Conservation (phyloP, 495 filamentous ascomycete species). For the Neohortaea acidophila region DNA sequence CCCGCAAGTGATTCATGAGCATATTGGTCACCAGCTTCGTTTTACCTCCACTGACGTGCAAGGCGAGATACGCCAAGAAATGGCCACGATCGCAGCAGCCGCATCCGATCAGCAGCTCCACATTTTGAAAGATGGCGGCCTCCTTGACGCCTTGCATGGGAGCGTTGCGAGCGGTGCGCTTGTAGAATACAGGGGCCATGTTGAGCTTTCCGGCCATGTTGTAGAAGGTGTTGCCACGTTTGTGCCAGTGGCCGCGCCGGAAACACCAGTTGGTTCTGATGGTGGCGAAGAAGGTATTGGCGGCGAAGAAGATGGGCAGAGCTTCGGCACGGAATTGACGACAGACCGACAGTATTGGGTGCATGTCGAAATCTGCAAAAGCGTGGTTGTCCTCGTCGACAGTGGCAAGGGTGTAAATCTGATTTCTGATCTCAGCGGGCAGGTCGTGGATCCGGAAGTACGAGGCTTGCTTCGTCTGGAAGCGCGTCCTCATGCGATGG, state of each 20-base stretch:
- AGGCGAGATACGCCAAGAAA: background rate
- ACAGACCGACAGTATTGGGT: background rate
- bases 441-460: background rate
- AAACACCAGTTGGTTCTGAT: constrained; percentile 1
- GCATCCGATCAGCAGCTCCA: background rate
- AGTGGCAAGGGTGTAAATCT: background rate
- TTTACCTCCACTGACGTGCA: background rate
- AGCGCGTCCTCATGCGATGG: background rate
- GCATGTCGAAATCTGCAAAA: background rate
- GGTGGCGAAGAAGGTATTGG: background rate
- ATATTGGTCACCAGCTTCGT: background rate
- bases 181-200: background rate
- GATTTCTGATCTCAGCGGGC: background rate
- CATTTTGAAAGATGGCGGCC: background rate
- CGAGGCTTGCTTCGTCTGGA: background rate
- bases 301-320: background rate
- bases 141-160: background rate
- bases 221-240: background rate
- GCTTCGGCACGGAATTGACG: background rate
- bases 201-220: background rate
- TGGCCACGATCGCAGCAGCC: background rate
- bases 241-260: background rate
- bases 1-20: background rate
- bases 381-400: too few relatives aligned
- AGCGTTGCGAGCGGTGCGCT: too few relatives aligned